phyloP scores from a whole-genome alignment of 2,329 filamentous ascomycete species.

The Aspergillus pseudotamarii region DNA sequence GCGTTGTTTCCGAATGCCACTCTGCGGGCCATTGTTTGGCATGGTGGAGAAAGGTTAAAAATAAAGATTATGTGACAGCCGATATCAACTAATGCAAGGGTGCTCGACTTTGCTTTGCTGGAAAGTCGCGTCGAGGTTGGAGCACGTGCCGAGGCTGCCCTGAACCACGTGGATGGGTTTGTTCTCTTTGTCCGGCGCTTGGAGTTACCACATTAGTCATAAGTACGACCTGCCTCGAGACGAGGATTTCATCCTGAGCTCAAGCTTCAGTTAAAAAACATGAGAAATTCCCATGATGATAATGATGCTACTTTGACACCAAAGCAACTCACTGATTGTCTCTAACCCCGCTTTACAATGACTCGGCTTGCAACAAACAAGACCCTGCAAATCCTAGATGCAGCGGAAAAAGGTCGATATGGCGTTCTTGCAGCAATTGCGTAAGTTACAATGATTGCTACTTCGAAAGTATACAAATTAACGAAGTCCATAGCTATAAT shows the following conservation, averaged over 20 bases:
- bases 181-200: not conserved
- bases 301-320: not conserved
- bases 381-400: slow-evolving; percentile 18
- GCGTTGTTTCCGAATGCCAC: slow-evolving; percentile 14
- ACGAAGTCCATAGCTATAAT: not conserved
- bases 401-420: slow-evolving; percentile 20
- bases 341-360: slow-evolving; percentile 4
- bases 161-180: not conserved
- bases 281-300: not conserved
- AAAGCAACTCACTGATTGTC: not conserved
- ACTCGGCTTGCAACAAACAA: slow-evolving; percentile 16
- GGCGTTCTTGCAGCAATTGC: slow-evolving; percentile 24
- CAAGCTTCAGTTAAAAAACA: not conserved
- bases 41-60: not conserved
- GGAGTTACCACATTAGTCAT: not conserved
- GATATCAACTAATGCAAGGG: not conserved
- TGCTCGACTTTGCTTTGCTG: too few species aligned
- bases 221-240: not conserved
- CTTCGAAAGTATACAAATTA: not conserved
- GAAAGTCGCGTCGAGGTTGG: not conserved
- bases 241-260: not conserved
- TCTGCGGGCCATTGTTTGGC: not conserved
- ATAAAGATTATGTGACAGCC: not conserved
- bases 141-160: not conserved
- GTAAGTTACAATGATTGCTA: slow-evolving; percentile 7